phyloP scores from a whole-genome alignment of 2,329 filamentous ascomycete species.

The Scedosporium boydii region DNA sequence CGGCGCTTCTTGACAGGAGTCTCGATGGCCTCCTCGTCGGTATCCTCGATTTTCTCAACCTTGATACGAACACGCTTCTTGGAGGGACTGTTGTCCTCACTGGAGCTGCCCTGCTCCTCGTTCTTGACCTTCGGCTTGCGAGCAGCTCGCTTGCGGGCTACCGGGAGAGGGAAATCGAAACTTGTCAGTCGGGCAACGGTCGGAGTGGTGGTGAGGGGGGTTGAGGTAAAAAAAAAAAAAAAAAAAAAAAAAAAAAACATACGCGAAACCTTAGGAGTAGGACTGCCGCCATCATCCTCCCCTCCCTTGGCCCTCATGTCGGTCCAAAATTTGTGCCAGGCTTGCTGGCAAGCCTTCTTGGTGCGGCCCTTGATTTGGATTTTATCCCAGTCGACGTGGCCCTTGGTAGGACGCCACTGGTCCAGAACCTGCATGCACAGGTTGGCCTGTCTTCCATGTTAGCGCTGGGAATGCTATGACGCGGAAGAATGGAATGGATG shows the following conservation, averaged over 20 bases:
- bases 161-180: background rate
- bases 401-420: background rate
- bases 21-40: background rate
- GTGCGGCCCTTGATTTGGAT: conserved; percentile 6
- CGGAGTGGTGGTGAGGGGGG: too few species aligned
- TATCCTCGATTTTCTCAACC: background rate
- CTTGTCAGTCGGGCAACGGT: background rate
- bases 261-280: too few species aligned
- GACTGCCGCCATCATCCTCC: background rate
- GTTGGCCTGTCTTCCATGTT: background rate
- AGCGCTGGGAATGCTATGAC: background rate
- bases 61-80: too few species aligned
- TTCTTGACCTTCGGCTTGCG: conserved; percentile 11
- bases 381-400: conserved; percentile 4
- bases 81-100: background rate
- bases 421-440: conserved; percentile 1
- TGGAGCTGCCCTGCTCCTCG: background rate
- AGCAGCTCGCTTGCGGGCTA: background rate
- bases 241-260: too few species aligned
- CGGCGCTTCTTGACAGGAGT: background rate
- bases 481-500: background rate
- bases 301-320: background rate
- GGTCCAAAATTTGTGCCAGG: conserved; percentile 1
- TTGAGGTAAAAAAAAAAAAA: too few species aligned
- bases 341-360: conserved; percentile 4